These are phyloP conservation scores for Aspergillus fructus DNA, from an alignment of 2,329 filamentous ascomycete species.

Conservation along the genomic window DNA sequence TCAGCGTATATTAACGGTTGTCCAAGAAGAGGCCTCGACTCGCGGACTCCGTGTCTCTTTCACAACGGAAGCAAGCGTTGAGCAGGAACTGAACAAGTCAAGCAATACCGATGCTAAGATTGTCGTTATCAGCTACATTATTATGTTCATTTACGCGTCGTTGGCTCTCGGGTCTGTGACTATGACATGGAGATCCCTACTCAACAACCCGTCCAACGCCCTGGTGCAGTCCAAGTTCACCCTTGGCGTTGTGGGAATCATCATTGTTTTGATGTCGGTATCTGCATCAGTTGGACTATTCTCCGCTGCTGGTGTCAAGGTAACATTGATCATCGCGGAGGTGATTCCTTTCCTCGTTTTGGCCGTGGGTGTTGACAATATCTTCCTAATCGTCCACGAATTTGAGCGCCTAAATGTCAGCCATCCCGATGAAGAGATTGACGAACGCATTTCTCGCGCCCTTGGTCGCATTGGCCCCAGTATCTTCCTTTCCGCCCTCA, in stretches of 20 bases:
- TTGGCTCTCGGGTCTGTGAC: constrained; percentile 87
- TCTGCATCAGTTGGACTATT: constrained; percentile 93
- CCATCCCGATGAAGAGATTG: constrained; percentile 83
- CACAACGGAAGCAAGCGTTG: constrained; percentile 90
- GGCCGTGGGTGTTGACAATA: constrained; percentile 97
- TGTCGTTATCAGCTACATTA: constrained; percentile 90
- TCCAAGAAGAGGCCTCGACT: constrained; percentile 74
- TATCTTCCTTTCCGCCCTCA: constrained; percentile 90
- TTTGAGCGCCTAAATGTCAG: constrained; percentile 93
- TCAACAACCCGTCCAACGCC: constrained; percentile 78
- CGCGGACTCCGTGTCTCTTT: constrained; percentile 87
- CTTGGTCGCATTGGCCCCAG: constrained; percentile 97
- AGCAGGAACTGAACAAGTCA: constrained; percentile 95
- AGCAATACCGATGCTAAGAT: constrained; percentile 99
- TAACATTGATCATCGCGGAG: constrained; percentile 95
- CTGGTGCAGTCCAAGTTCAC: constrained; percentile 97
- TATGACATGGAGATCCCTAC: constrained; percentile 70
- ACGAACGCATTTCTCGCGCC: constrained; percentile 80
- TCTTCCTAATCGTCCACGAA: constrained; percentile 97
- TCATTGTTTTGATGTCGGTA: constrained; percentile 97
- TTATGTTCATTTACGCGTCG: constrained; percentile 98
- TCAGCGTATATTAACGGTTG: constrained; percentile 69
- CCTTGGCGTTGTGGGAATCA: constrained; percentile 86
- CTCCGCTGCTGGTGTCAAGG: constrained; percentile 86
- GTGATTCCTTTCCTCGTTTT: constrained; percentile 97